These are phyloP conservation scores for Schizochytrium sp. DNA, from an alignment of 108 stramenopile species.

Conservation along the genomic window DNA sequence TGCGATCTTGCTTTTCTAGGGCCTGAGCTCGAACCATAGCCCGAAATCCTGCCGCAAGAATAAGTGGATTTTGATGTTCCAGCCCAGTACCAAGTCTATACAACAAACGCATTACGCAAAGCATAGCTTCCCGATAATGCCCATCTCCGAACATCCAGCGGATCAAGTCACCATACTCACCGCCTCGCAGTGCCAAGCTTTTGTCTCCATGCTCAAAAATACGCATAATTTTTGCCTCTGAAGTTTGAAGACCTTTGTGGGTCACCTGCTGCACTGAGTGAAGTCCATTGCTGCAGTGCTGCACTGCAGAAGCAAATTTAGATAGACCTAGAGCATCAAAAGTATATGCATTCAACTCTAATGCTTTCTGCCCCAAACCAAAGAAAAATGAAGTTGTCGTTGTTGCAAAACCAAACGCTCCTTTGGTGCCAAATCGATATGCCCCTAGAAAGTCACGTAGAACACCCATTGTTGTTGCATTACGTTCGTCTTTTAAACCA, in stretches of 20 bases:
- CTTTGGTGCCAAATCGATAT: neutral
- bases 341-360: neutral
- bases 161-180: slow-evolving; percentile 41
- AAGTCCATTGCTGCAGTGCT: neutral
- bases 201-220: neutral
- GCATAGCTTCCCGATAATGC: slow-evolving; percentile 23
- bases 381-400: neutral
- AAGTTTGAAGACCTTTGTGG: neutral
- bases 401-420: neutral
- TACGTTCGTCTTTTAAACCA: neutral
- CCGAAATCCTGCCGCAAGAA: neutral
- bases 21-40: slow-evolving; percentile 22
- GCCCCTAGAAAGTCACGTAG: slow-evolving; percentile 5
- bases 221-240: neutral
- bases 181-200: neutral
- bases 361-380: neutral
- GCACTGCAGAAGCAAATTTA: neutral
- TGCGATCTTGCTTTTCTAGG: slow-evolving; percentile 37
- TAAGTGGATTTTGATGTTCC: slow-evolving; percentile 16
- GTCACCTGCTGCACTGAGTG: neutral
- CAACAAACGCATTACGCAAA: slow-evolving; percentile 19
- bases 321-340: neutral
- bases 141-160: slow-evolving; percentile 9
- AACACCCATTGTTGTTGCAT: neutral
- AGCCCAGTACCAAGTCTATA: neutral